A percentile compares a stretch with the other conserved stretches of the same genome.
Evolutionary conservation across 768 basidiomycete genomes (phyloP).

Genomic region (Leccinum disarticulatum): DNA sequence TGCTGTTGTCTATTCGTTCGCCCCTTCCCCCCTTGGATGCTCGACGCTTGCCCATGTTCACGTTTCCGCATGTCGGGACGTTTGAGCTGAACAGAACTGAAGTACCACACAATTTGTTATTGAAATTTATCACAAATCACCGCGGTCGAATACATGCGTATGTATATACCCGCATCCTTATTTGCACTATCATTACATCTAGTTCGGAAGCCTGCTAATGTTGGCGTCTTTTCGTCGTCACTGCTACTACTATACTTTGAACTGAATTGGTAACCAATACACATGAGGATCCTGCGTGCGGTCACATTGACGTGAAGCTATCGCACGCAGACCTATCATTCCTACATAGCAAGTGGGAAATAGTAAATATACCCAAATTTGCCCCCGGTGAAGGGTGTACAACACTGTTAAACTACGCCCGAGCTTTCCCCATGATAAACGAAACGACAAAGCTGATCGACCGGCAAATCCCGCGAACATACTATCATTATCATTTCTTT

Average conservation of each 20-base stretch:
- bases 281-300: no score
- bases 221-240: no score
- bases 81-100: neutral
- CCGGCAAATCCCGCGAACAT: neutral
- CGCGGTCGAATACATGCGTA: neutral
- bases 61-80: neutral
- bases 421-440: no score
- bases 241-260: no score
- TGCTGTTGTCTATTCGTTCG: neutral
- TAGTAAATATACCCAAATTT: no score
- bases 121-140: slow-evolving; percentile 11
- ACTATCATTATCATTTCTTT: neutral
- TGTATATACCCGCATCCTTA: slow-evolving; percentile 18
- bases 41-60: neutral
- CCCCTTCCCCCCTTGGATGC: neutral
- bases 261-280: no score
- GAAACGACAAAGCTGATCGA: no score
- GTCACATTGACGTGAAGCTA: no score
- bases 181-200: slow-evolving; percentile 4
- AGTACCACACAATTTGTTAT: slow-evolving; percentile 2
- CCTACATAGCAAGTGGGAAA: no score
- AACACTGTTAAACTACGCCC: no score
- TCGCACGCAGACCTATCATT: no score
- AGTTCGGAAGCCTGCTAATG: neutral
- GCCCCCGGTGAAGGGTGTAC: no score